phyloP scores from a whole-genome alignment of 1,284 basidiomycete genomes.

The Sphagnurus paluster region DNA sequence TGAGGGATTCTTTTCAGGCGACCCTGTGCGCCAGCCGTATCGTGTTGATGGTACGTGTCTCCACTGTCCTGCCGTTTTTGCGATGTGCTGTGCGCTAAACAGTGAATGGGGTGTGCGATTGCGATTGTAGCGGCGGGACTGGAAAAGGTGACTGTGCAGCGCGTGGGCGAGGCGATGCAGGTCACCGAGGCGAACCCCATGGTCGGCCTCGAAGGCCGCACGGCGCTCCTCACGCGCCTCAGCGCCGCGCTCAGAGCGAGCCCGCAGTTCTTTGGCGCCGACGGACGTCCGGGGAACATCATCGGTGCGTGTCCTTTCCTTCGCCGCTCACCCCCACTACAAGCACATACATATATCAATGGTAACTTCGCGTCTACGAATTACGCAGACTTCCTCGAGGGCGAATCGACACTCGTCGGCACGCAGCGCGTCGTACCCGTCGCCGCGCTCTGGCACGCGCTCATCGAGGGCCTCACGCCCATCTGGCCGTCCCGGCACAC shows the following conservation, averaged over 20 bases:
- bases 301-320: constrained; percentile 52
- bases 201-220: constrained; percentile 87
- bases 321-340: too few relatives aligned
- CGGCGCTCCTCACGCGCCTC: constrained; percentile 74
- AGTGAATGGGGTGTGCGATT: not conserved
- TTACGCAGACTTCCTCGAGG: constrained; percentile 67
- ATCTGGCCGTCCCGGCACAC: constrained; percentile 77
- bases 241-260: constrained; percentile 66
- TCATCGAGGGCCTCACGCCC: constrained; percentile 81
- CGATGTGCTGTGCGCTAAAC: constrained; percentile 1
- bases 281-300: constrained; percentile 80
- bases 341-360: not conserved
- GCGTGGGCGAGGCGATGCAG: constrained; percentile 77
- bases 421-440: constrained; percentile 56
- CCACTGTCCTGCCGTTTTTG: not conserved
- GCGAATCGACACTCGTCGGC: constrained; percentile 40
- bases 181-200: constrained; percentile 81
- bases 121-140: constrained; percentile 65
- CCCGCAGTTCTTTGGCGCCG: constrained; percentile 68
- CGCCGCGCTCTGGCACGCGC: constrained; percentile 75
- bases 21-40: constrained; percentile 53
- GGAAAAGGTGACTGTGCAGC: constrained; percentile 60
- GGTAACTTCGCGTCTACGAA: not conserved
- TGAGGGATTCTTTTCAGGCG: constrained; percentile 80
- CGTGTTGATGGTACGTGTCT: constrained; percentile 72